Base-by-base conservation (phyloP, 2,329 filamentous ascomycete genomes). In the Diaporthe sp. region DNA sequence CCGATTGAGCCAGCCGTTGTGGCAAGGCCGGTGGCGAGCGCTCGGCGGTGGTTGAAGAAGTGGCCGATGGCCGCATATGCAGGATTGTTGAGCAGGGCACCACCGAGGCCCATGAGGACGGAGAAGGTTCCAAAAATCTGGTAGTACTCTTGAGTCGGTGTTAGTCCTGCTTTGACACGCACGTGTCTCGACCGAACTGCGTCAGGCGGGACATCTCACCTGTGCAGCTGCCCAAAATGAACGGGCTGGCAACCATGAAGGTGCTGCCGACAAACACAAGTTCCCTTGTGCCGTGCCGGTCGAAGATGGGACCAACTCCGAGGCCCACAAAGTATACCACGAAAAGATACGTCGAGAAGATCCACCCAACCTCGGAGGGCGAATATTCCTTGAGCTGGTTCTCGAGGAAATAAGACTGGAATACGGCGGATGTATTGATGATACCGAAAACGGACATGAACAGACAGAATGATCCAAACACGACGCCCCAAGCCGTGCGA, bases 221-320 rank as follows among this genome's bases (percentile, higher is more conserved):
- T 28, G 89, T 89, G 79, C 93, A 96, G 51, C 93, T 84, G 1
- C 93, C 92, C 22, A 96, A 81, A 8, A 94, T 83, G 77, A 96
- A 86, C 77, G 94, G 87, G 74, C 90, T 91, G 3, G 88, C 84
- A 57, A 93, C 87, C 44, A 94, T 85, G 71, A 92, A 83, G 34
- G 92, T 79, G 71, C 91, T 92, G 8, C 95, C 95, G 0, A 85
- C 84, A 1, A 91, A 82, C 3, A 97, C 87, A 19, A 97, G 87
- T 74, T 88, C 82, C 19, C 91, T 87, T 0, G 95, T 93, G 0
- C 95, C 95, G 78, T 93, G 90, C 61, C 89, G 89, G 81, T 98
- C 95, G 81, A 97, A 97, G 42, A 97, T 82, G 0, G 95, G 94
- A 0, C 95, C 95, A 65, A 95, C 92, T 80, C 96, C 93, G 10